A percentile compares a stretch with the other conserved stretches of the same genome.
phyloP scores from a whole-genome alignment of 495 filamentous ascomycete genomes.

The Podospora australis region DNA sequence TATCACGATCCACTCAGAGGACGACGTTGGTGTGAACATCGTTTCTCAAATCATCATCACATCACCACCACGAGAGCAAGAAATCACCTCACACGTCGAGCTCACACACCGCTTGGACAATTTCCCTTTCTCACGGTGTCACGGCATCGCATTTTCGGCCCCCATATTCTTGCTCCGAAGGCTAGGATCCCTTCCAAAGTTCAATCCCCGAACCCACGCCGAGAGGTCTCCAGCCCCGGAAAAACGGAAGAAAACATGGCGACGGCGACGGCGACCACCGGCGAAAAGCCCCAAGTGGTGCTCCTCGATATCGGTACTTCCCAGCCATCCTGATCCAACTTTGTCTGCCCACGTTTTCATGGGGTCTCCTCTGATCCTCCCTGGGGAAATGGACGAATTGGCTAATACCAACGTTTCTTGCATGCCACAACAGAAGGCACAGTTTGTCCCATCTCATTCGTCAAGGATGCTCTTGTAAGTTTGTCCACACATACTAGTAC shows the following conservation, averaged over 20 bases:
- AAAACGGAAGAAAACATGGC: not conserved
- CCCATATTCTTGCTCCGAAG: not conserved
- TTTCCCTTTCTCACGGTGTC: no score
- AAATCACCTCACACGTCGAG: not conserved
- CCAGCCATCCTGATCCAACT: not conserved
- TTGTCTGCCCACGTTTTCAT: not conserved
- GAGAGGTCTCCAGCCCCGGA: no score
- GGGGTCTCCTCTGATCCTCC: not conserved
- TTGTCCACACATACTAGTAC: not conserved
- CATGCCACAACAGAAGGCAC: slow-evolving; percentile 53
- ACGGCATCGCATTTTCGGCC: not conserved
- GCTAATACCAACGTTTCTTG: slow-evolving; percentile 31
- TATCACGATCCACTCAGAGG: slow-evolving; percentile 8
- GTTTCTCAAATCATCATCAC: slow-evolving; percentile 1
- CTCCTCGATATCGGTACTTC: slow-evolving; percentile 47
- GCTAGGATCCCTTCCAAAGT: not conserved
- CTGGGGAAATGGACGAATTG: slow-evolving; percentile 25
- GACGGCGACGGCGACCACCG: slow-evolving; percentile 17
- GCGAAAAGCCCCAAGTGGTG: slow-evolving; percentile 33
- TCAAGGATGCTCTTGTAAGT: slow-evolving; percentile 64
- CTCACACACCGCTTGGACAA: not conserved
- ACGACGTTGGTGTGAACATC: slow-evolving; percentile 9
- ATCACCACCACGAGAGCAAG: not conserved
- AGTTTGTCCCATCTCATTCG: slow-evolving; percentile 64
- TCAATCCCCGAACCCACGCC: slow-evolving; percentile 5